Base-by-base conservation (phyloP, 2,329 filamentous ascomycete genomes). In the Ophiostoma triangulosporum region DNA sequence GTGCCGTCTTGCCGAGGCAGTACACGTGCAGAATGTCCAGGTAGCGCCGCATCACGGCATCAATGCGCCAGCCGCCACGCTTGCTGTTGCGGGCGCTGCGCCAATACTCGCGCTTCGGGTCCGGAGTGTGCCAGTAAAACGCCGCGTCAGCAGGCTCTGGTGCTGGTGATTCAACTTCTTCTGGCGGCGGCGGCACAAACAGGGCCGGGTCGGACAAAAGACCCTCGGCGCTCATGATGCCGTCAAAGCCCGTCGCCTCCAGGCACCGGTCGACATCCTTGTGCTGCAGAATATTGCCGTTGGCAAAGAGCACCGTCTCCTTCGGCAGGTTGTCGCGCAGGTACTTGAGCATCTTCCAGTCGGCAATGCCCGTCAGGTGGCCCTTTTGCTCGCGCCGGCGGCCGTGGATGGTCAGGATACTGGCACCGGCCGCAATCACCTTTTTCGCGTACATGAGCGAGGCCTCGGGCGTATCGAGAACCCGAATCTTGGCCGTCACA, bases 261-360 rank as follows among this genome's bases (percentile, higher is more conserved):
- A 98, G 70, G 63, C 91, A 97, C 20, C 71, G 71, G 50, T 84
- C 77, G 11, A 98, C 72, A 64, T 98, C 91, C 0, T 74, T 82
- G 55, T 84, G 76, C 65, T 87, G 84, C 55, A 98, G 71, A 33
- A 96, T 84, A 64, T 98, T 98, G 12, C 93, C 93, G 66, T 98
- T 98, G 3, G 93, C 93, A 64, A 98, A 97, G 3, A 98, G 80
- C 24, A 98, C 93, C 7, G 89, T 94, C 48, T 96, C 89, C 1
- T 76, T 70, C 0, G 91, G 91, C 29, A 98, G 70, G 57, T 84
- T 85, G 11, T 95, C 87, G 49, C 93, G 76, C 59, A 98, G 69
- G 63, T 86, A 91, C 4, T 83, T 78, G 54, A 98, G 83, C 63
- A 85, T 80, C n/a, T 71, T 72, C 93, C 93, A 98, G 68, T 98